These are phyloP conservation scores for Brassica hybrid DNA, from an alignment of 441 rosid genomes.

Conservation along the genomic window DNA sequence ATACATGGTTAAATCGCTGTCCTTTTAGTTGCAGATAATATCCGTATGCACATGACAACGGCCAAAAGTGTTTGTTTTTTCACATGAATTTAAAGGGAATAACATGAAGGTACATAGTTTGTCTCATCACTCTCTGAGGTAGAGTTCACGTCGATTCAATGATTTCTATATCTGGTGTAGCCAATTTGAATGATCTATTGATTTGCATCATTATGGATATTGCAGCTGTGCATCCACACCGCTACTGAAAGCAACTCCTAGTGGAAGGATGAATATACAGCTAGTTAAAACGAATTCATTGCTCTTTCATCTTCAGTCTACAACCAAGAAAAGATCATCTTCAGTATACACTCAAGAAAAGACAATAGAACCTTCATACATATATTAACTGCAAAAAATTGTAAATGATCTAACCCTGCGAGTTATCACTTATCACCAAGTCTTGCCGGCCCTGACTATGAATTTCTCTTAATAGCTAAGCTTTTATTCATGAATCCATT, in stretches of 20 bases:
- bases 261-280: neutral
- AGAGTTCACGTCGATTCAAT: neutral
- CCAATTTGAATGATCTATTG: neutral
- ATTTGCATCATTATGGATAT: constrained; percentile 13
- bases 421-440: too few relatives aligned
- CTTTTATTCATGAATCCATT: too few relatives aligned
- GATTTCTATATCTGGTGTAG: constrained; percentile 24
- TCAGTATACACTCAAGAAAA: neutral
- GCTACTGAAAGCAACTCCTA: neutral
- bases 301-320: neutral
- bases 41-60: constrained; percentile 34
- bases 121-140: constrained; percentile 37
- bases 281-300: neutral
- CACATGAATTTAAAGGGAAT: constrained; percentile 29
- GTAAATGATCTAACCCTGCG: too few relatives aligned
- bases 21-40: constrained; percentile 13
- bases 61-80: neutral
- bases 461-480: too few relatives aligned
- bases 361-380: neutral
- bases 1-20: constrained; percentile 18
- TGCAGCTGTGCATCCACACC: neutral
- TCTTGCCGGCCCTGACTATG: too few relatives aligned
- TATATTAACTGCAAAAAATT: neutral
- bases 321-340: neutral
- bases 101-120: constrained; percentile 42